phyloP scores from a whole-genome alignment of 2,329 filamentous ascomycete species.

The Trichothecium roseum region DNA sequence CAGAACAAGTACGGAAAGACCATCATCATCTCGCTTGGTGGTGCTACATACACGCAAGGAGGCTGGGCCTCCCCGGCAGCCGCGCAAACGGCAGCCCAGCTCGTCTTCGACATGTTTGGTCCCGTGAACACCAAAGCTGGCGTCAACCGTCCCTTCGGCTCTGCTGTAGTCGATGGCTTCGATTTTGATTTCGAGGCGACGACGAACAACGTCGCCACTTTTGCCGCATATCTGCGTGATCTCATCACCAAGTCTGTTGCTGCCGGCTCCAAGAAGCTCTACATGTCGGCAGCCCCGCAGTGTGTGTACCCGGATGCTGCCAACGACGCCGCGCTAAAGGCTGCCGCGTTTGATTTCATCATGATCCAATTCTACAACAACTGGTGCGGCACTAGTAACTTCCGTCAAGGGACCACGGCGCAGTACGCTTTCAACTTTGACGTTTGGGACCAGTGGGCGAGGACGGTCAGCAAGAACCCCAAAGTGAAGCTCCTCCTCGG shows the following conservation, averaged over 20 bases:
- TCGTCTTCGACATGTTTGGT: conserved; percentile 63
- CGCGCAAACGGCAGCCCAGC: conserved; percentile 46
- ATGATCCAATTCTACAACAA: conserved; percentile 63
- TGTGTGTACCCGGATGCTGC: conserved; percentile 56
- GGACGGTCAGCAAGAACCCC: conserved; percentile 43
- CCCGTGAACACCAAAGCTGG: conserved; percentile 29
- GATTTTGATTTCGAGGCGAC: conserved; percentile 64
- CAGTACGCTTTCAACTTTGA: conserved; percentile 51
- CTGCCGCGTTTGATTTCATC: conserved; percentile 47
- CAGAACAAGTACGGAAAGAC: conserved; percentile 53
- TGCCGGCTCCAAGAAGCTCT: conserved; percentile 44
- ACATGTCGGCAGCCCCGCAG: conserved; percentile 57
- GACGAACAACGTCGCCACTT: conserved; percentile 48
- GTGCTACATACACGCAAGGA: conserved; percentile 60
- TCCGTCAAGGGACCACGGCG: conserved; percentile 25
- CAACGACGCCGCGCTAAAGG: conserved; percentile 45
- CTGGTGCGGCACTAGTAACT: conserved; percentile 50
- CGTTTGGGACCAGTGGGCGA: conserved; percentile 58
- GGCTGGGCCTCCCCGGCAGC: conserved; percentile 43
- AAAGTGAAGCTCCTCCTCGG: conserved; percentile 53
- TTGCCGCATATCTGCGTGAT: conserved; percentile 46
- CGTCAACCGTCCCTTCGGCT: conserved; percentile 55
- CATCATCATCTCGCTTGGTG: conserved; percentile 62
- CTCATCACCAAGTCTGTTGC: conserved; percentile 33
- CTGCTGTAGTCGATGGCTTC: conserved; percentile 59